phyloP scores from a whole-genome alignment of 1,284 basidiomycete genomes.

The Ustanciosporium gigantosporum region DNA sequence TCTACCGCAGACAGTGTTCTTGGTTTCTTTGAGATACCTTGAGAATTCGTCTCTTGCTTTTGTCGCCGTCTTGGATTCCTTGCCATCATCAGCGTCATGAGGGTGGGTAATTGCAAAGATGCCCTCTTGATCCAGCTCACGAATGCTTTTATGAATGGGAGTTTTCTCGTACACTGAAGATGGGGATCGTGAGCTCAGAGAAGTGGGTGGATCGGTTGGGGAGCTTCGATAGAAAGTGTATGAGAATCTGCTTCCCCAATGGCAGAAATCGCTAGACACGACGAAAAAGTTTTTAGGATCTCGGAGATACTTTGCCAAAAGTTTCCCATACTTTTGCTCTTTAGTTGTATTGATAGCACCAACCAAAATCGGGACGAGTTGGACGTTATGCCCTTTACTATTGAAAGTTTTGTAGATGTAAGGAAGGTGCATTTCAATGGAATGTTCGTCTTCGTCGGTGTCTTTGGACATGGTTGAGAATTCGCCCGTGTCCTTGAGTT shows the following conservation, averaged over 20 bases:
- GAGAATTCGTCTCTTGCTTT: conserved; percentile 58
- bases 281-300: conserved; percentile 81
- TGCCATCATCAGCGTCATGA: conserved; percentile 53
- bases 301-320: conserved; percentile 79
- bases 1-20: conserved; percentile 95
- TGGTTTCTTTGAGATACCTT: conserved; percentile 76
- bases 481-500: conserved; percentile 71
- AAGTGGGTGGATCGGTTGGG: conserved; percentile 56
- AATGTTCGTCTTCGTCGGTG: conserved; percentile 92
- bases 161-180: conserved; percentile 1
- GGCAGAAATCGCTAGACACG: conserved; percentile 95
- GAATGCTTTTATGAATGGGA: conserved; percentile 68
- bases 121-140: conserved; percentile 74
- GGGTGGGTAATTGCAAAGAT: conserved; percentile 72
- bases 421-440: conserved; percentile 95
- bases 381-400: conserved; percentile 77
- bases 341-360: conserved; percentile 73
- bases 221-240: conserved; percentile 81
- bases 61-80: conserved; percentile 20
- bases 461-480: conserved; percentile 73
- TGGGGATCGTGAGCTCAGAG: conserved; percentile 4
- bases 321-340: conserved; percentile 70
- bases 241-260: conserved; percentile 80
- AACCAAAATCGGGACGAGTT: conserved; percentile 87
- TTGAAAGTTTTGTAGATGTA: conserved; percentile 86